Percentiles rank a stretch among this genome's conserved stretches.
phyloP scores from a whole-genome alignment of 306 rosid genomes.

The Fragaria ananassa region DNA sequence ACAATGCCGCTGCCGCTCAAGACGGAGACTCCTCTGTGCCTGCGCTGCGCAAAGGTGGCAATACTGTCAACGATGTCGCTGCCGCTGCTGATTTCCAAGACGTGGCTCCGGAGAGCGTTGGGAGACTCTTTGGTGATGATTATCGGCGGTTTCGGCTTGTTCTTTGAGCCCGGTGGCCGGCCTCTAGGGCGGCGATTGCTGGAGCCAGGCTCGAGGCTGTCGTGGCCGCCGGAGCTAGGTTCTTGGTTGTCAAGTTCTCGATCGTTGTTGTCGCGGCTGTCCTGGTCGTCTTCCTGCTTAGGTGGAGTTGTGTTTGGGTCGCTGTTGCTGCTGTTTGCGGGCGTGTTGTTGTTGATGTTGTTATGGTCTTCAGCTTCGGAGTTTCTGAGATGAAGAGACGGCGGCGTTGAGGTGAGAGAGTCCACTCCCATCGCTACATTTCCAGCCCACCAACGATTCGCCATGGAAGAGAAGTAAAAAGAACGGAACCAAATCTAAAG shows the following conservation, averaged over 20 bases:
- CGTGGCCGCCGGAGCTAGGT: constrained; percentile 28
- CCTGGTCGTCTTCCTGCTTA: constrained; percentile 39
- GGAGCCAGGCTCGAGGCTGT: constrained; percentile 44
- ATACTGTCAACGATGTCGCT: constrained; percentile 61
- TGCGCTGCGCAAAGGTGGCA: constrained; percentile 53
- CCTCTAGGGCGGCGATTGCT: constrained; percentile 67
- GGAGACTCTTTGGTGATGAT: constrained; percentile 65
- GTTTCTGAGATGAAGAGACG: constrained; percentile 49
- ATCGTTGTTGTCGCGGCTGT: constrained; percentile 39
- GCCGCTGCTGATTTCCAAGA: constrained; percentile 67
- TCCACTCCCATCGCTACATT: constrained; percentile 58
- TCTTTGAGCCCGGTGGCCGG: constrained; percentile 80
- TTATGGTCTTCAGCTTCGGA: constrained; percentile 39
- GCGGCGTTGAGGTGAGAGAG: constrained; percentile 42
- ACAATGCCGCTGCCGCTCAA: constrained; percentile 73
- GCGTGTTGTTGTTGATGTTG: constrained; percentile 20
- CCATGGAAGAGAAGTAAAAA: constrained; percentile 31
- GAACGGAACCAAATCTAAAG: not conserved
- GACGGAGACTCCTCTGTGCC: constrained; percentile 82
- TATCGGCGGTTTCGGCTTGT: constrained; percentile 73
- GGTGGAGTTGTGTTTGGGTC: constrained; percentile 35
- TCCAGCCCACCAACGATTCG: constrained; percentile 85
- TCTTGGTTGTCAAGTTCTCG: constrained; percentile 25
- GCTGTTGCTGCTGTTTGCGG: constrained; percentile 39
- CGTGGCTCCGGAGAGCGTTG: constrained; percentile 71